These are phyloP conservation scores for Pseudocercospora cruenta DNA, from an alignment of 2,329 filamentous ascomycete genomes.

Conservation along the genomic window DNA sequence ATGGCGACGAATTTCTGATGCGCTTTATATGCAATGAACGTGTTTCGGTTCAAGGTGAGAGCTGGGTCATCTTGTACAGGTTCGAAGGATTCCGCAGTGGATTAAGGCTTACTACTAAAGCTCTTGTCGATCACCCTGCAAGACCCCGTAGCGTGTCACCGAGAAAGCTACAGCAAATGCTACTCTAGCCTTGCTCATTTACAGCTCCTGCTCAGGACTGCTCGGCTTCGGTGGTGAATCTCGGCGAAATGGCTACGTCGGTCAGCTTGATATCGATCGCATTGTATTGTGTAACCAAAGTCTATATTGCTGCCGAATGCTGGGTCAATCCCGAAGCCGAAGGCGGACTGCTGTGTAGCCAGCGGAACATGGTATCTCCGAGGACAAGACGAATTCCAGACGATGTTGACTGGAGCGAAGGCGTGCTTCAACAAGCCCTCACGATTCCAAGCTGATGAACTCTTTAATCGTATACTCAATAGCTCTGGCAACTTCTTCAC, in stretches of 20 bases:
- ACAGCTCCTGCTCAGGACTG: neutral
- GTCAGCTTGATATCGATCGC: too few species aligned
- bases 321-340: neutral
- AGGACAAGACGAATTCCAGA: neutral
- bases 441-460: constrained; percentile 18
- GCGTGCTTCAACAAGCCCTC: neutral
- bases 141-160: too few species aligned
- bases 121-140: neutral
- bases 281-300: too few species aligned
- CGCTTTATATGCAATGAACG: neutral
- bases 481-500: constrained; percentile 57
- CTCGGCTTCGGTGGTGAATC: neutral
- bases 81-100: neutral
- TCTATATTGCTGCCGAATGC: neutral
- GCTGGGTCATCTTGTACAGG: neutral
- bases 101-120: neutral
- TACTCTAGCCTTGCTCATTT: neutral
- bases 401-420: neutral
- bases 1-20: neutral
- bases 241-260: neutral
- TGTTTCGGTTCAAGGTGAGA: neutral
- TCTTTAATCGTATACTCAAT: constrained; percentile 33
- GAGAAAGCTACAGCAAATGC: neutral
- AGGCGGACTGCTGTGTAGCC: neutral
- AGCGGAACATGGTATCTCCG: neutral